Conservation (phyloP, 129 eudicot genomes). For the Flaveria robusta region DNA sequence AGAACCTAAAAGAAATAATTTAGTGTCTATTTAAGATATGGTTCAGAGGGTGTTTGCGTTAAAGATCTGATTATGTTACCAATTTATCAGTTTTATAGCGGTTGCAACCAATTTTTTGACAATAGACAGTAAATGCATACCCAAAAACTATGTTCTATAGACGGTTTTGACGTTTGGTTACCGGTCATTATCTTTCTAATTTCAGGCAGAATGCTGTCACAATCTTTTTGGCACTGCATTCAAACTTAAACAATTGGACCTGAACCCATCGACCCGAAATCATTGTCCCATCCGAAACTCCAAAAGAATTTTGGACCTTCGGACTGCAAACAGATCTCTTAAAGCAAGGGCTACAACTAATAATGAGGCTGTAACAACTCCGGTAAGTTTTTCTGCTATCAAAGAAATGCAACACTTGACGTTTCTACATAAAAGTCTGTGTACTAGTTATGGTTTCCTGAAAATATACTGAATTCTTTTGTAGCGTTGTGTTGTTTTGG, state of each 20-base stretch:
- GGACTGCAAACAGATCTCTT: slow-evolving; percentile 30
- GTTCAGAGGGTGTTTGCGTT: neutral
- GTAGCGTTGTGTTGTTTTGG: slow-evolving; percentile 89
- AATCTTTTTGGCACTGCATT: slow-evolving; percentile 69
- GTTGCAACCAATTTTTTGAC: no score
- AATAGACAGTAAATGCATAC: neutral
- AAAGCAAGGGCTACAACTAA: slow-evolving; percentile 44
- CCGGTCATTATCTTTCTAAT: slow-evolving; percentile 5
- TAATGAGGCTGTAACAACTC: slow-evolving; percentile 37
- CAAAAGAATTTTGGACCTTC: slow-evolving; percentile 1
- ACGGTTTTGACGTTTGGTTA: no score
- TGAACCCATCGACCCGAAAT: slow-evolving; percentile 55
- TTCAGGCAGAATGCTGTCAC: slow-evolving; percentile 78
- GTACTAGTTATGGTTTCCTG: neutral
- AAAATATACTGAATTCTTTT: slow-evolving; percentile 8
- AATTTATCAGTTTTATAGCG: no score
- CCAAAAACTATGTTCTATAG: neutral
- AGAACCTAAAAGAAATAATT: no score
- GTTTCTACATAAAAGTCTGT: neutral
- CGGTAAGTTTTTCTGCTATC: slow-evolving; percentile 39
- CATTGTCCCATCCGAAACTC: slow-evolving; percentile 62
- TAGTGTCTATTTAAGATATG: neutral
- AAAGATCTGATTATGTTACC: neutral
- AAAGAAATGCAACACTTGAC: neutral
- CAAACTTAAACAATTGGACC: slow-evolving; percentile 69